Evolutionary conservation across 768 basidiomycete genomes (phyloP).

Genomic region (Austroboletus eburneus): DNA sequence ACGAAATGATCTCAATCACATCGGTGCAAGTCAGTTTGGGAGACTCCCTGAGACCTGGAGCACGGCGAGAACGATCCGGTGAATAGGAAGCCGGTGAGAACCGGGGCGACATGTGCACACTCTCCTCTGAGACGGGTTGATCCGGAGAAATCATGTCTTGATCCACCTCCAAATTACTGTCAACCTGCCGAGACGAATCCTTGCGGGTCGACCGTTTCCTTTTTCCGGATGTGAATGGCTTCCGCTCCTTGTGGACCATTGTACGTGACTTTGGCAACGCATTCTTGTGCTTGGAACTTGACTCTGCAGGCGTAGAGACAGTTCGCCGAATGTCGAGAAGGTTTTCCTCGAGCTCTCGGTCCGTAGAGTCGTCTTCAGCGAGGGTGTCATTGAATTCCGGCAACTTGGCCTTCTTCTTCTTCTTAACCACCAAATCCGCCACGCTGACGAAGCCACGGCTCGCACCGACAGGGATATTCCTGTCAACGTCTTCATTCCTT

Average conservation of each 20-base stretch:
- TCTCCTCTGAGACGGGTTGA: slow-evolving; percentile 3
- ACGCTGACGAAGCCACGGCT: slow-evolving; percentile 69
- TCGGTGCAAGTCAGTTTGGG: slow-evolving; percentile 21
- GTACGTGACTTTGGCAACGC: slow-evolving; percentile 46
- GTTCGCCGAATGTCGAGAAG: slow-evolving; percentile 47
- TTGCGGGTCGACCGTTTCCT: slow-evolving; percentile 30
- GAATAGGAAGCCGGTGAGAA: slow-evolving; percentile 15
- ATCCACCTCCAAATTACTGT: slow-evolving; percentile 54
- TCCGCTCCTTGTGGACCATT: slow-evolving; percentile 26
- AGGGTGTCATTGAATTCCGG: slow-evolving; percentile 46
- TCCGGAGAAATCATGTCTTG: slow-evolving; percentile 30
- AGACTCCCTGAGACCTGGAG: slow-evolving; percentile 6
- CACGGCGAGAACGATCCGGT: slow-evolving; percentile 5
- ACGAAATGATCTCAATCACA: slow-evolving; percentile 32
- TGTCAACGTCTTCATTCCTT: slow-evolving; percentile 57
- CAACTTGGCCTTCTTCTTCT: slow-evolving; percentile 38
- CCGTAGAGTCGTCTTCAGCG: slow-evolving; percentile 63
- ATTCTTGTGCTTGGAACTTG: slow-evolving; percentile 33
- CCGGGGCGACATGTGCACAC: slow-evolving; percentile 5
- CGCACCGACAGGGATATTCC: slow-evolving; percentile 76
- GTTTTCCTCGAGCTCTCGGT: slow-evolving; percentile 62
- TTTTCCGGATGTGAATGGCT: slow-evolving; percentile 21
- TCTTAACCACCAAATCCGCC: slow-evolving; percentile 56
- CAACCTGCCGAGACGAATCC: slow-evolving; percentile 42
- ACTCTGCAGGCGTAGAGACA: slow-evolving; percentile 40